phyloP scores from a whole-genome alignment of 2,329 filamentous ascomycete species.

The Chrysoporthe puriensis region DNA sequence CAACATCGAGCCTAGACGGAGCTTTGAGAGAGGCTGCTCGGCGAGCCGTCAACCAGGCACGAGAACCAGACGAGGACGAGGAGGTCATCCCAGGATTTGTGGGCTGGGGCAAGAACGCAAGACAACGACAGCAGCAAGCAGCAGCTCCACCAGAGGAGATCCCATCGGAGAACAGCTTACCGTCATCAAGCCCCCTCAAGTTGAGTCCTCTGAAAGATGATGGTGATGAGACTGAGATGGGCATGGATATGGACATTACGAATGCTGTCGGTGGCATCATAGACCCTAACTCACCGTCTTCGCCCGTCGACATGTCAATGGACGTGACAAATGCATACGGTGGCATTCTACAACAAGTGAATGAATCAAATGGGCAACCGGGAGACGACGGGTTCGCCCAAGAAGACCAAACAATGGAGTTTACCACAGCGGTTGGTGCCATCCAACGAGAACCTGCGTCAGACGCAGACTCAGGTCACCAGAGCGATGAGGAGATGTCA shows the following conservation, averaged over 20 bases:
- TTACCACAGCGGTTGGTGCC: slow-evolving; percentile 76
- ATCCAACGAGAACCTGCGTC: slow-evolving; percentile 53
- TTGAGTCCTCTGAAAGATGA: slow-evolving; percentile 30
- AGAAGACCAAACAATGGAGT: slow-evolving; percentile 78
- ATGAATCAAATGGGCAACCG: slow-evolving; percentile 14
- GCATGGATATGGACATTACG: slow-evolving; percentile 62
- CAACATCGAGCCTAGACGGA: slow-evolving; percentile 75
- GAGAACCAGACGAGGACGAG: slow-evolving; percentile 59
- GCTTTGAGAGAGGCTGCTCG: slow-evolving; percentile 75
- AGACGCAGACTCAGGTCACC: slow-evolving; percentile 42
- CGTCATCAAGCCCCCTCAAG: slow-evolving; percentile 27
- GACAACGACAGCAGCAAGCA: slow-evolving; percentile 53
- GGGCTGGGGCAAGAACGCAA: slow-evolving; percentile 69
- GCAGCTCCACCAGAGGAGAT: slow-evolving; percentile 18
- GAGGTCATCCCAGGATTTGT: slow-evolving; percentile 75
- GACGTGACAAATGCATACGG: slow-evolving; percentile 87
- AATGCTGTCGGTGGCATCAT: slow-evolving; percentile 50
- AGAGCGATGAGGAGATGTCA: slow-evolving; percentile 70
- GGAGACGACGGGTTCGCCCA: slow-evolving; percentile 41
- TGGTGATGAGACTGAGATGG: slow-evolving; percentile 54
- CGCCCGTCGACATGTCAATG: slow-evolving; percentile 78
- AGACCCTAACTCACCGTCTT: slow-evolving; percentile 24
- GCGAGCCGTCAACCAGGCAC: slow-evolving; percentile 72
- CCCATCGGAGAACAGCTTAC: slow-evolving; percentile 13
- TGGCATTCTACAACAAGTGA: slow-evolving; percentile 65